Conservation (phyloP, 1,284 basidiomycete genomes). For the Agroathelia rolfsii region DNA sequence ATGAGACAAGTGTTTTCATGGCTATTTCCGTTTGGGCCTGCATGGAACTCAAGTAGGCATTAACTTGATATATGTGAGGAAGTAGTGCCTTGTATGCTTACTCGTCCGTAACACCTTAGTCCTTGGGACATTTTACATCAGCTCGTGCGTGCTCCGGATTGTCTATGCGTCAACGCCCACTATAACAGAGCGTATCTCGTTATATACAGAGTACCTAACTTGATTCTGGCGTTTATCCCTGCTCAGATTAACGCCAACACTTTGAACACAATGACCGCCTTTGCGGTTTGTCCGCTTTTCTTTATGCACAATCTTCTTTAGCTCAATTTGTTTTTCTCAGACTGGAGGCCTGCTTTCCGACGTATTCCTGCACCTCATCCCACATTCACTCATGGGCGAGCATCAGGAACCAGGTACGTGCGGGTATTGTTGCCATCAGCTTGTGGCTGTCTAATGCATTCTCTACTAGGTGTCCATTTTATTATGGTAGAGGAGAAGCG, state of each 20-base stretch:
- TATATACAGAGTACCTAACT: slow-evolving; percentile 67
- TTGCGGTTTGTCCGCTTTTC: slow-evolving; percentile 46
- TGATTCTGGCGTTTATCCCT: slow-evolving; percentile 85
- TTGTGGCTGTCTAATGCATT: too few relatives aligned
- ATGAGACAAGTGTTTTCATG: slow-evolving; percentile 69
- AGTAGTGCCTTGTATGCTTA: slow-evolving; percentile 10
- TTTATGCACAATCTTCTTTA: slow-evolving; percentile 7
- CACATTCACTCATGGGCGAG: slow-evolving; percentile 85
- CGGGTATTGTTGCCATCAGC: too few relatives aligned
- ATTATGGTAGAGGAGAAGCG: slow-evolving; percentile 82
- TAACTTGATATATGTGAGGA: slow-evolving; percentile 12
- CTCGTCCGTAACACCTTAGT: slow-evolving; percentile 27
- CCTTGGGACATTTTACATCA: slow-evolving; percentile 87
- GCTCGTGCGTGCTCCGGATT: slow-evolving; percentile 53
- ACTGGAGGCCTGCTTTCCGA: slow-evolving; percentile 85
- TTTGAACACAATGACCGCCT: slow-evolving; percentile 85
- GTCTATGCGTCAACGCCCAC: slow-evolving; percentile 6
- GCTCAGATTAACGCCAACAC: slow-evolving; percentile 75
- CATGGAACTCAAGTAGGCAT: slow-evolving; percentile 65
- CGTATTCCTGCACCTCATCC: slow-evolving; percentile 82
- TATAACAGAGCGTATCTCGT: slow-evolving; percentile 6
- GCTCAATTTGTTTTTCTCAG: slow-evolving; percentile 26
- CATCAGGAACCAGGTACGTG: slow-evolving; percentile 57
- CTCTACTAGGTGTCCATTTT: slow-evolving; percentile 58
- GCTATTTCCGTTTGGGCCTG: slow-evolving; percentile 81